These are phyloP conservation scores for Petunia hybrid DNA, from an alignment of 305 asterid species.

Conservation along the genomic window DNA sequence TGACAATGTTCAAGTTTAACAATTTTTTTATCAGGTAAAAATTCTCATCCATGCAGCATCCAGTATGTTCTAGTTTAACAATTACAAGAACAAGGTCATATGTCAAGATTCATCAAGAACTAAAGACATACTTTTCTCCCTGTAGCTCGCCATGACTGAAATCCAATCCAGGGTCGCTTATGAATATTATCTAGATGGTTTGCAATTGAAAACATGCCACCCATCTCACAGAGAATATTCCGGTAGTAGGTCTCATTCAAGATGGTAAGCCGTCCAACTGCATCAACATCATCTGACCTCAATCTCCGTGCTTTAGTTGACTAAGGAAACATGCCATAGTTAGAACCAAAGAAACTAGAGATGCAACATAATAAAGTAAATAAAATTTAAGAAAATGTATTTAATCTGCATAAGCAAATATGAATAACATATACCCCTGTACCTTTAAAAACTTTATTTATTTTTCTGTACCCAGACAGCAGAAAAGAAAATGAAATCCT, in stretches of 20 bases:
- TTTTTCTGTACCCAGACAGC: slow-evolving; percentile 23
- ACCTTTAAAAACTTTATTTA: background rate
- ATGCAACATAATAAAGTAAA: slow-evolving; percentile 17
- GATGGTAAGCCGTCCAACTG: slow-evolving; percentile 83
- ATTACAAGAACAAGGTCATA: slow-evolving; percentile 13
- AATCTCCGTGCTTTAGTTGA: slow-evolving; percentile 68
- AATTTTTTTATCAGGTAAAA: background rate
- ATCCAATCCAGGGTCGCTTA: slow-evolving; percentile 98
- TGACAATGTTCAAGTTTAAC: slow-evolving; percentile 6
- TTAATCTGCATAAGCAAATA: background rate
- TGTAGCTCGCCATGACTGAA: slow-evolving; percentile 98
- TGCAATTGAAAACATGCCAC: slow-evolving; percentile 97
- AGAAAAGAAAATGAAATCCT: slow-evolving; percentile 20
- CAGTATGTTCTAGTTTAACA: background rate
- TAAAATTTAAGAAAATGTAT: slow-evolving; percentile 2
- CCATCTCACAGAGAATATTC: slow-evolving; percentile 86
- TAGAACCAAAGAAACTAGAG: slow-evolving; percentile 27
- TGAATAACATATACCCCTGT: background rate
- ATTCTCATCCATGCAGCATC: too few relatives aligned
- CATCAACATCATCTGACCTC: slow-evolving; percentile 96
- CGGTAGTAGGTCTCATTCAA: slow-evolving; percentile 83
- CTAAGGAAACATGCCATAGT: slow-evolving; percentile 44
- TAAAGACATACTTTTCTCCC: slow-evolving; percentile 73
- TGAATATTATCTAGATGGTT: slow-evolving; percentile 81
- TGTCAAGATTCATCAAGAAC: slow-evolving; percentile 29